Evolutionary conservation across 768 basidiomycete species (phyloP).

Genomic region (Galerina sulciceps): DNA sequence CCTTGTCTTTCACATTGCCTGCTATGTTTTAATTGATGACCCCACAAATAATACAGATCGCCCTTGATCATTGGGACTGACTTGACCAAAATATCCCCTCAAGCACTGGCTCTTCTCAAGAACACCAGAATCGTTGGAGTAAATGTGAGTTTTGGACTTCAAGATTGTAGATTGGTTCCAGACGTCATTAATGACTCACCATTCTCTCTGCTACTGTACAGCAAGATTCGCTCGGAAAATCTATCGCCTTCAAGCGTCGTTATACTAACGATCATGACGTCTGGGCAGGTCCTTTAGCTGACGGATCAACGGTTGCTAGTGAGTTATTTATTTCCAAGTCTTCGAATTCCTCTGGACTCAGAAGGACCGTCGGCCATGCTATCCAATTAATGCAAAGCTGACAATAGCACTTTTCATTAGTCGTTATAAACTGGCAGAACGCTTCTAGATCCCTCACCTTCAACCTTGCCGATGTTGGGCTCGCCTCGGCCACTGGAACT

Average conservation of each 20-base stretch:
- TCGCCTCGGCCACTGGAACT: constrained; percentile 41
- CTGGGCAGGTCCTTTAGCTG: constrained; percentile 51
- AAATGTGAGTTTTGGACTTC: constrained; percentile 35
- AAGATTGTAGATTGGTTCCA: neutral
- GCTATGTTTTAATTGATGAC: neutral
- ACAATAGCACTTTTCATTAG: constrained; percentile 23
- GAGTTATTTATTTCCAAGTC: constrained; percentile 11
- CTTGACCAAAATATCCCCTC: constrained; percentile 34
- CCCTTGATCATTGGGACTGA: constrained; percentile 51
- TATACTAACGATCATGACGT: constrained; percentile 55
- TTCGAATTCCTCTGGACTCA: neutral
- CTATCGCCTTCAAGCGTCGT: constrained; percentile 48
- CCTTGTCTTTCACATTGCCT: neutral
- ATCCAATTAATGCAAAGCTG: neutral
- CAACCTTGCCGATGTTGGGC: constrained; percentile 45
- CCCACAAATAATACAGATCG: constrained; percentile 27
- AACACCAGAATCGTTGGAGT: constrained; percentile 47
- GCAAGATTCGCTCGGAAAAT: constrained; percentile 52
- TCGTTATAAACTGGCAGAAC: constrained; percentile 51
- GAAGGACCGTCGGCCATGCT: neutral
- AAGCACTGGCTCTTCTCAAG: constrained; percentile 41
- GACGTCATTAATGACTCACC: neutral
- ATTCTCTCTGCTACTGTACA: constrained; percentile 13
- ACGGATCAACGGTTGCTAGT: constrained; percentile 52
- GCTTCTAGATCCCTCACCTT: constrained; percentile 42